Evolutionary conservation across 2,329 filamentous ascomycete species (phyloP).

Genomic region (Byssochlamys sp.): DNA sequence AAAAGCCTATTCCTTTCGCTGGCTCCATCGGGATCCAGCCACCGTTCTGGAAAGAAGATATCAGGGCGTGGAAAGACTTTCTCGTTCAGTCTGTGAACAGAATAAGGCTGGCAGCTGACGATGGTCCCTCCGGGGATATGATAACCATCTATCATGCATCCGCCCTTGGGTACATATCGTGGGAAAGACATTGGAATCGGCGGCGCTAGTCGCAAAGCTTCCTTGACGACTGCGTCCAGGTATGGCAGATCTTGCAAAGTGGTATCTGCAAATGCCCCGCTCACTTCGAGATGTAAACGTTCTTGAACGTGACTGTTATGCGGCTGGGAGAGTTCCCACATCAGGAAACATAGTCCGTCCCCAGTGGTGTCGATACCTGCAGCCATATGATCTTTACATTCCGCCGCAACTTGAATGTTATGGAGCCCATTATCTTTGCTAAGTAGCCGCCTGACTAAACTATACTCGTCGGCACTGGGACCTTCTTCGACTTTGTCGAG

Average conservation of each 20-base stretch:
- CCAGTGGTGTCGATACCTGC: conserved; percentile 65
- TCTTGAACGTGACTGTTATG: conserved; percentile 44
- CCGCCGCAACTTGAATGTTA: conserved; percentile 51
- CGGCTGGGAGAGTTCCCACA: conserved; percentile 60
- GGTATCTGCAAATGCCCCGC: conserved; percentile 25
- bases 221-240: conserved; percentile 55
- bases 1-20: conserved; percentile 29
- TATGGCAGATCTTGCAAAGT: conserved; percentile 40
- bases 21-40: conserved; percentile 12
- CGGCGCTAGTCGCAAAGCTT: conserved; percentile 50
- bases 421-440: conserved; percentile 43
- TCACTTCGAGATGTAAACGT: conserved; percentile 46
- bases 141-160: conserved; percentile 33
- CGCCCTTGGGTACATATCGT: conserved; percentile 29
- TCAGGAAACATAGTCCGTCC: conserved; percentile 59
- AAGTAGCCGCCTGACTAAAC: conserved; percentile 49
- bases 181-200: conserved; percentile 46
- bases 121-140: conserved; percentile 25
- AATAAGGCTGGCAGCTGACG: conserved; percentile 32
- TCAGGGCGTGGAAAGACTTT: conserved; percentile 22
- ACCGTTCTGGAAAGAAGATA: conserved; percentile 23
- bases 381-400: conserved; percentile 62
- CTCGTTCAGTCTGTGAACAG: conserved; percentile 23
- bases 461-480: conserved; percentile 43
- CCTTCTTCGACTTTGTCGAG: conserved; percentile 40